Conservation (phyloP, 2,329 filamentous ascomycete species). For the Lomentospora prolificans region DNA sequence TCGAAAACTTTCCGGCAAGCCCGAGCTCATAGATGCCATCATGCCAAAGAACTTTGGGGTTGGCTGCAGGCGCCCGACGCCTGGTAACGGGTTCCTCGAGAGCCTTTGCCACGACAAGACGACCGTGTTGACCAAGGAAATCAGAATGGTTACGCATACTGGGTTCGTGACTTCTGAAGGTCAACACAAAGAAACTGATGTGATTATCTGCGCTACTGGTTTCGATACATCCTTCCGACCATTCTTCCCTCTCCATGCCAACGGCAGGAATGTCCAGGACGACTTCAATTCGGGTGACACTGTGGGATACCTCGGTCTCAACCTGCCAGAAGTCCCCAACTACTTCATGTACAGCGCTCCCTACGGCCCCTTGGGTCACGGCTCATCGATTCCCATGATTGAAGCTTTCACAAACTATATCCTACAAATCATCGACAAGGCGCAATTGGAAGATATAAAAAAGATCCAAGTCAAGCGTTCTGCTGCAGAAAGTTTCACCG, state of each 20-base stretch:
- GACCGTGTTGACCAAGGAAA: slow-evolving; percentile 13
- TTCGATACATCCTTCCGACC: slow-evolving; percentile 6
- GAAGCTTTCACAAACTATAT: slow-evolving; percentile 42
- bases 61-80: slow-evolving; percentile 2
- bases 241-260: not conserved
- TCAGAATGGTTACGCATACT: slow-evolving; percentile 17
- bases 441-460: slow-evolving; percentile 54
- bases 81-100: slow-evolving; percentile 5
- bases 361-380: not conserved
- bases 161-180: slow-evolving; percentile 20
- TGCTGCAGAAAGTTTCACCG: slow-evolving; percentile 55
- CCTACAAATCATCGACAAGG: slow-evolving; percentile 58
- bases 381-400: not conserved
- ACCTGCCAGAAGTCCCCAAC: slow-evolving; percentile 12
- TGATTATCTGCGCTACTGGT: slow-evolving; percentile 5
- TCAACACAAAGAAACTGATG: slow-evolving; percentile 15
- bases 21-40: slow-evolving; percentile 43
- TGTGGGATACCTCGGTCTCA: slow-evolving; percentile 11
- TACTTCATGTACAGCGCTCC: slow-evolving; percentile 6
- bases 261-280: slow-evolving; percentile 5
- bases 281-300: not conserved
- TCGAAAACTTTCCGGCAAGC: slow-evolving; percentile 39
- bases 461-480: slow-evolving; percentile 44
- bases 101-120: slow-evolving; percentile 4
- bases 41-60: slow-evolving; percentile 36